Conservation (phyloP, 2,329 filamentous ascomycete species). For the Metarhizium album region DNA sequence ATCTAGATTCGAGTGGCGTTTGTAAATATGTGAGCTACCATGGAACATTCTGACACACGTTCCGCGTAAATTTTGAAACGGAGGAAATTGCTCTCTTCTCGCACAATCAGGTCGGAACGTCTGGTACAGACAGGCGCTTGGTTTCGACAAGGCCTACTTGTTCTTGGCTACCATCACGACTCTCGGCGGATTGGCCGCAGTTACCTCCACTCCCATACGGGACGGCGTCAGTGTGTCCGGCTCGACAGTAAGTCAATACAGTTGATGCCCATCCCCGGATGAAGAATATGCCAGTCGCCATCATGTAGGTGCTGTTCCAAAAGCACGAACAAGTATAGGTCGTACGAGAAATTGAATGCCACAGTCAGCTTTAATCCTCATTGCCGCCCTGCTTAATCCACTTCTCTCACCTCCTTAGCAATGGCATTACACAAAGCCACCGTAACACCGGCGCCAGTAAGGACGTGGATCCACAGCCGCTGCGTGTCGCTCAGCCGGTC, state of each 20-base stretch:
- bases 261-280: not conserved
- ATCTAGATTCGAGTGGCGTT: not conserved
- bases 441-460: constrained; percentile 71
- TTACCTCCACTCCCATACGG: too few species aligned
- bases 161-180: not conserved
- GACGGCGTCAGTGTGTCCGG: not conserved
- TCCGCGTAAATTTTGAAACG: not conserved
- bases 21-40: not conserved
- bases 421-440: constrained; percentile 70
- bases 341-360: not conserved
- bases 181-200: not conserved
- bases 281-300: not conserved
- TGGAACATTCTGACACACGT: not conserved
- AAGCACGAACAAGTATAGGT: not conserved
- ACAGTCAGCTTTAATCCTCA: not conserved
- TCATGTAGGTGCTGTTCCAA: not conserved
- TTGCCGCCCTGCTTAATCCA: constrained; percentile 18
- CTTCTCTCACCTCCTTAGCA: constrained; percentile 38
- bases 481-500: constrained; percentile 94
- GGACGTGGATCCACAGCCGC: constrained; percentile 90
- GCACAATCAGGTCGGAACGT: not conserved
- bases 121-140: not conserved
- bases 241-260: not conserved
- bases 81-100: not conserved
- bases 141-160: not conserved